phyloP scores from a whole-genome alignment of 2,329 filamentous ascomycete species.

The Paraconiothyrium brasiliense region DNA sequence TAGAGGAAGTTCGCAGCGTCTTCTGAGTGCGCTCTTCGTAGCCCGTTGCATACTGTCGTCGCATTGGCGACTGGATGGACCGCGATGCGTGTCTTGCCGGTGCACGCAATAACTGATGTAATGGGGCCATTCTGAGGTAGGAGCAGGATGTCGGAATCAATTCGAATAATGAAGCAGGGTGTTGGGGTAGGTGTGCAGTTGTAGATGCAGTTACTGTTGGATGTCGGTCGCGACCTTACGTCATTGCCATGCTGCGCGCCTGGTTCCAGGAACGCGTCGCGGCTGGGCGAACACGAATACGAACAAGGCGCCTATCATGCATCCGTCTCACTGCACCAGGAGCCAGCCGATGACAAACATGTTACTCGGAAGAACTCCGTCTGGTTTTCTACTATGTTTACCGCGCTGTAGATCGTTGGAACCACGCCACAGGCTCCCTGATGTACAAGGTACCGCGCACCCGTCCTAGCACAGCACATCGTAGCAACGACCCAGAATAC shows the following conservation, averaged over 20 bases:
- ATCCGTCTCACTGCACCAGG: no score
- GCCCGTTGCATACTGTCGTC: slow-evolving; percentile 28
- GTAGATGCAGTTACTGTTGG: background rate
- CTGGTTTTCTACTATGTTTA: no score
- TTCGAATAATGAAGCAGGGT: background rate
- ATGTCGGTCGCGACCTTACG: background rate
- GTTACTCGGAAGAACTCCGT: no score
- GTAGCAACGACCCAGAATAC: background rate
- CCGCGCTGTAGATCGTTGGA: no score
- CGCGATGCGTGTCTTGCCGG: background rate
- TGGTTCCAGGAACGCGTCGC: slow-evolving; percentile 2
- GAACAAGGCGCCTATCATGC: no score
- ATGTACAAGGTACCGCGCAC: no score
- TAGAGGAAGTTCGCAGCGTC: slow-evolving; percentile 28
- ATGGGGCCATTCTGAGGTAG: background rate
- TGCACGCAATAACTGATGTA: background rate
- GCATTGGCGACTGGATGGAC: background rate
- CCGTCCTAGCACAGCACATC: no score
- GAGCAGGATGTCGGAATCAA: background rate
- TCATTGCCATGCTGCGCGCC: background rate
- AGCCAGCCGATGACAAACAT: no score
- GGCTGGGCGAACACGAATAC: background rate
- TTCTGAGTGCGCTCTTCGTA: slow-evolving; percentile 31
- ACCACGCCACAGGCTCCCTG: no score
- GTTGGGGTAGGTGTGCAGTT: background rate